These are phyloP conservation scores for Aspergillus sparsus DNA, from an alignment of 495 filamentous ascomycete genomes.

Conservation along the genomic window DNA sequence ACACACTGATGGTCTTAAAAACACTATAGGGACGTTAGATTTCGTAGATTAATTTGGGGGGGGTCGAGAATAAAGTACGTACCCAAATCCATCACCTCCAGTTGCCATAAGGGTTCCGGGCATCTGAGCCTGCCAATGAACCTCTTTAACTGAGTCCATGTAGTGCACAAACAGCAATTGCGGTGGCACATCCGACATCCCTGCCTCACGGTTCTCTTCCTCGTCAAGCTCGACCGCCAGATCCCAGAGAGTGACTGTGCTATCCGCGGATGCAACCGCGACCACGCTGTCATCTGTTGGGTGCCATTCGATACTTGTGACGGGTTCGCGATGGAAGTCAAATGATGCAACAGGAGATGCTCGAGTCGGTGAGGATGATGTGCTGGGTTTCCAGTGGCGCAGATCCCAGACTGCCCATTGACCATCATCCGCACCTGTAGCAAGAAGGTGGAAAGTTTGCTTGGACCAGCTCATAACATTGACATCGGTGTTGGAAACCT, in stretches of 20 bases:
- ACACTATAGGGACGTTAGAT: slow-evolving; percentile 40
- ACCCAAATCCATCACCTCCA: slow-evolving; percentile 81
- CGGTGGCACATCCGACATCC: slow-evolving; percentile 85
- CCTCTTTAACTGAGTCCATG: slow-evolving; percentile 88
- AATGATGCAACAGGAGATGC: slow-evolving; percentile 83
- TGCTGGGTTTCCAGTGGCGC: slow-evolving; percentile 82
- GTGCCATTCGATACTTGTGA: slow-evolving; percentile 97
- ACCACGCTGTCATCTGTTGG: slow-evolving; percentile 94
- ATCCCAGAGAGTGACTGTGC: slow-evolving; percentile 95
- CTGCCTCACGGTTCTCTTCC: slow-evolving; percentile 89
- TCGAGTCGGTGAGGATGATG: slow-evolving; percentile 38
- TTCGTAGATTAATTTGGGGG: not conserved
- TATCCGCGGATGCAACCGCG: slow-evolving; percentile 88
- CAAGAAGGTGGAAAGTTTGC: slow-evolving; percentile 82
- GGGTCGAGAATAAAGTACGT: slow-evolving; percentile 29
- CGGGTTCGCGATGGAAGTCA: slow-evolving; percentile 90
- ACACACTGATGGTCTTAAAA: slow-evolving; percentile 60
- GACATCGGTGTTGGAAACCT: slow-evolving; percentile 80
- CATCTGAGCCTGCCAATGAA: slow-evolving; percentile 97
- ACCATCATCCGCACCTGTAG: slow-evolving; percentile 91
- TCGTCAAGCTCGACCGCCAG: slow-evolving; percentile 94
- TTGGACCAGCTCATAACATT: slow-evolving; percentile 96
- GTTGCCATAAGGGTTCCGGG: slow-evolving; percentile 89
- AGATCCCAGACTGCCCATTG: slow-evolving; percentile 96
- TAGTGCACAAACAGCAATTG: slow-evolving; percentile 97